Base-by-base conservation (phyloP, 345 rosid genomes). In the Chamaenerion angustifolium region DNA sequence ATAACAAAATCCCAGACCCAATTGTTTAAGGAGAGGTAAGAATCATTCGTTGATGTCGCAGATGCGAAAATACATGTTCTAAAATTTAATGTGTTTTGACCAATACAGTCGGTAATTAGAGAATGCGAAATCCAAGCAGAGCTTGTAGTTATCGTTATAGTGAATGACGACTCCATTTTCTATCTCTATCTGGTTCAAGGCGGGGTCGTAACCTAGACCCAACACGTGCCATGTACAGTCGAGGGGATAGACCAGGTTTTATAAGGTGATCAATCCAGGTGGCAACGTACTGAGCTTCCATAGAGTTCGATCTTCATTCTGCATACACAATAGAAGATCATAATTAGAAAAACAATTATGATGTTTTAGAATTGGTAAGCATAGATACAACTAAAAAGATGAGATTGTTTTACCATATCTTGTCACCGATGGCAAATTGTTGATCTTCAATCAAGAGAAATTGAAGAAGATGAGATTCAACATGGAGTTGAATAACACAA, bases 141-240 rank as follows among this genome's bases (percentile, higher is more conserved):
- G 98, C 79, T 87, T 92, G 76, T 80, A 76, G 74, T 88, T 92
- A 47, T 96, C 96, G 40, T 92, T 88, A 84, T 88, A 92, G 65
- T 92, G 96, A 59, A 92, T 73, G 6, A 88, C 96, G 4, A 83
- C 96, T 45, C 78, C 98, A 45, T 78, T 78, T 58, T 82, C 84
- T 59, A 92, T 82, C 66, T 79, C 88, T 0, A 95, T 88, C 55
- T 75, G 78, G 80, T 92, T 92, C 5, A 92, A 93, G 41, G 98
- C 96, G 12, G 96, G 98, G 57, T 92, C 96, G 44, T 84, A 87
- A n/a, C 98, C 96, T 11, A 92, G 95, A 54, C 98, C 98, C 73
- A 92, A 60, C 15, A 74, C 89, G 49, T 92, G 96, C 96, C 98
- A 92, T 50, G 74, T 63, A 43, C 90, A 65, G 44, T 92, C 88